Percentiles rank a stretch among this genome's conserved stretches.
These are phyloP conservation scores for Tolypocladium tundrense DNA, from an alignment of 2,329 filamentous ascomycete species.

Conservation along the genomic window DNA sequence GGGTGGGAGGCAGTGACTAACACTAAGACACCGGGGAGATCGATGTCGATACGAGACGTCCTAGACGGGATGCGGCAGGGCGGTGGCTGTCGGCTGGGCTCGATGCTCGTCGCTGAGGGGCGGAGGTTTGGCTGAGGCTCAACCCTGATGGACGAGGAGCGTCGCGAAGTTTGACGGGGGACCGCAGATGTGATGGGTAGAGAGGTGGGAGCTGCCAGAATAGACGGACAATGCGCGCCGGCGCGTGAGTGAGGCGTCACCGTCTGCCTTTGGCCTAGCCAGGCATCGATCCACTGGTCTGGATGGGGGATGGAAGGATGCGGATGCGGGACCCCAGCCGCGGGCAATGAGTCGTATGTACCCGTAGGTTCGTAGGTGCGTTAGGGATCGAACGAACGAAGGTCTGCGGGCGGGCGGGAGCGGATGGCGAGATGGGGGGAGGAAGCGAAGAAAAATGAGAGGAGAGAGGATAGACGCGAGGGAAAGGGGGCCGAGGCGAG, in stretches of 20 bases:
- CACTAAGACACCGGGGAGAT: slow-evolving; percentile 2
- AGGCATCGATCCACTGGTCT: not conserved
- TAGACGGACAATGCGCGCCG: not conserved
- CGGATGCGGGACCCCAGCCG: not conserved
- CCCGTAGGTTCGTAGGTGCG: not conserved
- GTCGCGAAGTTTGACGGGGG: not conserved
- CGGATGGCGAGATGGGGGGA: not conserved
- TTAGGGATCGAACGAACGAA: not conserved
- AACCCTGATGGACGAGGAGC: slow-evolving; percentile 1
- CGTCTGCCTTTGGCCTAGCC: not conserved
- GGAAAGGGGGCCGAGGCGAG: not conserved
- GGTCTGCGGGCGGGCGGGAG: not conserved
- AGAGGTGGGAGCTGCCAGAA: not conserved
- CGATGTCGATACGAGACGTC: not conserved
- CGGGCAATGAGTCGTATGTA: not conserved
- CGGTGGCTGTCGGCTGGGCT: not conserved
- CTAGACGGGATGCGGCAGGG: not conserved
- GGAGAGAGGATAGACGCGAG: not conserved
- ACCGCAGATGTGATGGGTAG: not conserved
- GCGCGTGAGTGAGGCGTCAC: not conserved
- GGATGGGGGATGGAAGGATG: not conserved
- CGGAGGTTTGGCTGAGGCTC: not conserved
- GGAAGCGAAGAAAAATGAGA: not conserved
- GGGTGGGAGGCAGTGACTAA: slow-evolving; percentile 4
- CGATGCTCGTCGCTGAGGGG: not conserved